Evolutionary conservation across 129 eudicot genomes (phyloP).

Genomic region (Saussurea involucrata): DNA sequence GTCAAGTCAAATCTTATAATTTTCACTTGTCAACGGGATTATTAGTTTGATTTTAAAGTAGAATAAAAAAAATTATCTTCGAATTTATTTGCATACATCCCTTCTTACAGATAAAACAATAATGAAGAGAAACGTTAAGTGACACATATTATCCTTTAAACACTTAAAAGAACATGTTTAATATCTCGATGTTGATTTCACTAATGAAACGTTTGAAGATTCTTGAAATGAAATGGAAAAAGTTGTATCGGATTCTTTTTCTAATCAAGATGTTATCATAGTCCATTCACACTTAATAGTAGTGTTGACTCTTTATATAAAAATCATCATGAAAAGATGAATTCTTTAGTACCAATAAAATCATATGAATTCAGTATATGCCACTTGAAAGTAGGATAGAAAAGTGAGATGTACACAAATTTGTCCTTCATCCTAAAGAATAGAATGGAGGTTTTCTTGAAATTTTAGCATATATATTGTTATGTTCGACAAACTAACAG

Average conservation of each 20-base stretch:
- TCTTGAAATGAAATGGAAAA: conserved; percentile 13
- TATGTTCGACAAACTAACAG: too few species aligned
- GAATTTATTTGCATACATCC: background rate
- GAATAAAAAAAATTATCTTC: background rate
- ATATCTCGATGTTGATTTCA: background rate
- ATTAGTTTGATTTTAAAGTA: background rate
- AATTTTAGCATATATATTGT: background rate
- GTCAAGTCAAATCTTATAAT: background rate
- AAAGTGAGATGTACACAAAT: background rate
- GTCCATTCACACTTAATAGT: conserved; percentile 8
- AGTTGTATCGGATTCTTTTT: conserved; percentile 11
- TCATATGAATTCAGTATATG: background rate
- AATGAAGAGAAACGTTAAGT: background rate
- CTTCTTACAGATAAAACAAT: background rate
- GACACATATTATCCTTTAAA: background rate
- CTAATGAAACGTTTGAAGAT: conserved; percentile 10
- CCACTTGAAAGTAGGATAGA: background rate
- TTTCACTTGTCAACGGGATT: background rate
- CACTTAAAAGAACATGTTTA: background rate
- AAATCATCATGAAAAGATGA: background rate
- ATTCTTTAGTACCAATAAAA: background rate
- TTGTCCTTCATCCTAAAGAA: too few species aligned
- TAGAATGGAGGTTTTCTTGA: background rate
- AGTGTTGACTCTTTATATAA: conserved; percentile 7
- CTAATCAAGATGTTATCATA: conserved; percentile 11